Evolutionary conservation across 2,329 filamentous ascomycete genomes (phyloP), one percentile per base, ranked within the genome.

Genomic region (Phialophora macrospora): DNA sequence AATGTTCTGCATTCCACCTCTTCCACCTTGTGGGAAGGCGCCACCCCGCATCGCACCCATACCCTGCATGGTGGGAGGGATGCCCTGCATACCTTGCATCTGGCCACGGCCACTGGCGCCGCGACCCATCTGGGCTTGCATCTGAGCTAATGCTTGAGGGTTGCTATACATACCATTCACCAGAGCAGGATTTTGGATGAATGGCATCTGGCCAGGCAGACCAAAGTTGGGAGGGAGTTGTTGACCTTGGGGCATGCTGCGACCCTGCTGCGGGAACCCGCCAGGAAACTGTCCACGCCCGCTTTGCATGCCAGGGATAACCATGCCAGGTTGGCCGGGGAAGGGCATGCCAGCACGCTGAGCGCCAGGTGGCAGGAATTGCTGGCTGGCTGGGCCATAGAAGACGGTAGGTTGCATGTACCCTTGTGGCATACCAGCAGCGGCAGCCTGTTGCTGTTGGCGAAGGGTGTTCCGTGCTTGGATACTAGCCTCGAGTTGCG

Each of bases 381-480:
- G 82, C 73, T 82, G 80, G 32, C 58, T 46, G 60, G 91, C 91
- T 71, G 92, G 90, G 69, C 89, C 90, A 78, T 96, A 96, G 86
- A 95, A 98, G 82, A 98, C 93, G 70, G 91, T 89, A 65, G 92
- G 88, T 78, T 92, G 91, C 86, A 96, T 94, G 85, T 90, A 90
- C 81, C 90, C 63, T 22, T 85, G 90, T 73, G 91, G 90, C 86
- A 97, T 92, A 75, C 92, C 93, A 61, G 91, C 92, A 72, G 90
- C 91, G 72, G 93, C 92, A 72, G 93, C 93, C 73, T 93, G 92
- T 82, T 99, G 95, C 85, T 98, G 95, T 89, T 98, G 95, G 77
- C 95, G 91, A 77, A 97, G 89, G 81, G 97, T 94, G 86, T 98
- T 98, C 81, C 95, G 93, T 80, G 95, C 94, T 84, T 98, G 95